A percentile compares a stretch with the other conserved stretches of the same genome.
Evolutionary conservation across 495 filamentous ascomycete species (phyloP).

Genomic region (Podospora bellae-mahoneyi): DNA sequence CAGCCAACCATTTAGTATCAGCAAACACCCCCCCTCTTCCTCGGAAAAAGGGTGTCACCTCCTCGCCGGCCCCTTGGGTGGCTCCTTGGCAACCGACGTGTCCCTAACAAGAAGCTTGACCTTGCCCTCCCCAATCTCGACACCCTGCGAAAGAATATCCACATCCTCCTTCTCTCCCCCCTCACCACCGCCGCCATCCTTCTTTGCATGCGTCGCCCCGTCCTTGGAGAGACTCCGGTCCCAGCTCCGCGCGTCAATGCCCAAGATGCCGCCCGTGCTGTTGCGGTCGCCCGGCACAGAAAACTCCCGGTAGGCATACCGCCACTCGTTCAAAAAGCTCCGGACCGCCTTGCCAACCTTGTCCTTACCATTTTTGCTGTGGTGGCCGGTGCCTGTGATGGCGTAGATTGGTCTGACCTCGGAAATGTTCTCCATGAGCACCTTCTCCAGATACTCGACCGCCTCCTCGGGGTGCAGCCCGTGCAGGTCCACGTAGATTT

Average conservation of each 20-base stretch:
- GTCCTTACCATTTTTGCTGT: constrained; percentile 97
- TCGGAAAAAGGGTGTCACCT: not conserved
- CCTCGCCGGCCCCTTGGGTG: constrained; percentile 46
- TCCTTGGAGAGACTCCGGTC: constrained; percentile 64
- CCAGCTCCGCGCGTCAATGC: constrained; percentile 86
- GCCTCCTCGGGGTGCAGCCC: constrained; percentile 96
- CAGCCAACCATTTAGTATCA: not conserved
- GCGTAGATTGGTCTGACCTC: constrained; percentile 80
- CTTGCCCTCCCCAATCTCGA: constrained; percentile 59
- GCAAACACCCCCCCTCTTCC: no score
- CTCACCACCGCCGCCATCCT: constrained; percentile 37
- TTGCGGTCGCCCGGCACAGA: constrained; percentile 87
- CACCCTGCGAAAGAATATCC: constrained; percentile 56
- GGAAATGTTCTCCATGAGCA: constrained; percentile 75
- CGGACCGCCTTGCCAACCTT: constrained; percentile 95
- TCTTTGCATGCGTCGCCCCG: constrained; percentile 38
- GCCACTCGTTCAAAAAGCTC: constrained; percentile 89
- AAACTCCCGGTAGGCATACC: constrained; percentile 94
- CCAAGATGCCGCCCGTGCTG: constrained; percentile 89
- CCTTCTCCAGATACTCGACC: constrained; percentile 85
- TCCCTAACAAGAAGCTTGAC: constrained; percentile 57
- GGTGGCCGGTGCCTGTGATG: constrained; percentile 94
- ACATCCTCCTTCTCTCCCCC: constrained; percentile 50
- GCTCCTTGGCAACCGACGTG: constrained; percentile 33
- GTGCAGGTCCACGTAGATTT: constrained; percentile 94